Evolutionary conservation across 164 flowering plant species (phyloP), one percentile per base, ranked within the genome.

Genomic region (Annona squamosa): DNA sequence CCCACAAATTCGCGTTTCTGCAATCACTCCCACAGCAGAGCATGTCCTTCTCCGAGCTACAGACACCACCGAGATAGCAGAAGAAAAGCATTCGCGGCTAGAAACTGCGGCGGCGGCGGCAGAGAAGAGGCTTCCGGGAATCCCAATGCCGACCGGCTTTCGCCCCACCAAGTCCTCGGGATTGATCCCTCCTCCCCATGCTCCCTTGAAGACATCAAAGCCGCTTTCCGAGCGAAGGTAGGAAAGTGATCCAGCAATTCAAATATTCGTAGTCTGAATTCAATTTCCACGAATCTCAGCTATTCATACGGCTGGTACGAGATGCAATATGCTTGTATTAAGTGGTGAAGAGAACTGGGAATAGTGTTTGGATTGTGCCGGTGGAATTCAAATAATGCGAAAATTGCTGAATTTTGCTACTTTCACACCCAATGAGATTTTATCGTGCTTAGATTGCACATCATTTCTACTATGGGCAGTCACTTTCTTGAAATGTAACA

Each of bases 161-260:
- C 75, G 2, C 75, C 75, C 41, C 67, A 73, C 65, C 64, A 67
- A 41, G 70, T 73, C 10, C 71, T 73, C 3, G 75, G 71, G 18
- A 41, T 73, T 12, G 71, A 73, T 18, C 71, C 70, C 3, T 73
- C 70, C 5, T 73, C 71, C 37, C 37, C 37, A 26, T 66, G 71
- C 63, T 56, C 75, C 48, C 71, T 67, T 4, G 71, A 70, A 42
- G 75, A 73, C 52, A 16, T 73, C 70, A 73, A 73, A 59, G 63
- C 48, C 5, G 75, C 75, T 5, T 73, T 73, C 44, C 75, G 75
- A 56, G 70, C 75, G 43, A 73, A 57, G 56, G 75, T 73, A 73
- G 10, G 63, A 26, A 44, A 42, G 2, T n/a, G 43, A 66, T 41
- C 68, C 68, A 19, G 6, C 2, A 66, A 66, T 16, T 3, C 48